Conservation (phyloP, 2,329 filamentous ascomycete genomes). For the Aspergillus niger region DNA sequence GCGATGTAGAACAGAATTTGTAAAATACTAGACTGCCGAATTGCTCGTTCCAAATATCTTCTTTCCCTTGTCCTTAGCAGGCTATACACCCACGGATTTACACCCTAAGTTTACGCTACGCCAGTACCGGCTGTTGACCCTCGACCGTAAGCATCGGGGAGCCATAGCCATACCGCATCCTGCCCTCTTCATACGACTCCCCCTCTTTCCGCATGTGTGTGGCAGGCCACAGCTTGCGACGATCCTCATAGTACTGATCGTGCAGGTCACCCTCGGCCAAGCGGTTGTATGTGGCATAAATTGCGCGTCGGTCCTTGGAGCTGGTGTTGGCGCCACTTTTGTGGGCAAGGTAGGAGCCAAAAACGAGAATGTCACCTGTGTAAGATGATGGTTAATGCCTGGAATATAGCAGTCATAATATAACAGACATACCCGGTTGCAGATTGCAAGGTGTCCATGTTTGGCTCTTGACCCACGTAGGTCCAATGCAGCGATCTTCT, state of each 20-base stretch:
- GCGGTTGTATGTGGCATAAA: constrained; percentile 49
- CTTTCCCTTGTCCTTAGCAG: not conserved
- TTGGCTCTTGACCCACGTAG: constrained; percentile 38
- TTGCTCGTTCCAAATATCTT: not conserved
- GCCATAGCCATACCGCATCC: constrained; percentile 40
- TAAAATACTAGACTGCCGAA: not conserved
- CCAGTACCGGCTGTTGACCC: constrained; percentile 10
- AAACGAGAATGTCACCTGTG: constrained; percentile 40
- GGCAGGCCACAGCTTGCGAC: constrained; percentile 44
- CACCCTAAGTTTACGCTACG: not conserved
- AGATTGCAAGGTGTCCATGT: constrained; percentile 40
- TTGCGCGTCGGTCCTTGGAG: constrained; percentile 37
- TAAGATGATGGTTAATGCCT: not conserved
- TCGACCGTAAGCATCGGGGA: constrained; percentile 44
- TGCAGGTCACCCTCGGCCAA: constrained; percentile 45
- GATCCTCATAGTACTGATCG: constrained; percentile 46
- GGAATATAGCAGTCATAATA: not conserved
- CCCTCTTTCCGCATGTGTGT: constrained; percentile 43
- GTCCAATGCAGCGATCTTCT: constrained; percentile 38
- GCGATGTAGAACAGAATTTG: too few species aligned
- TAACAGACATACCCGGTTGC: constrained; percentile 30
- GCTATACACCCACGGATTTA: not conserved
- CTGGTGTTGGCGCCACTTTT: constrained; percentile 41
- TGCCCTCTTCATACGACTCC: constrained; percentile 38
- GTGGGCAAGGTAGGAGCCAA: constrained; percentile 46